Evolutionary conservation across 768 basidiomycete species (phyloP).

Genomic region (Lactarius deliciosus): DNA sequence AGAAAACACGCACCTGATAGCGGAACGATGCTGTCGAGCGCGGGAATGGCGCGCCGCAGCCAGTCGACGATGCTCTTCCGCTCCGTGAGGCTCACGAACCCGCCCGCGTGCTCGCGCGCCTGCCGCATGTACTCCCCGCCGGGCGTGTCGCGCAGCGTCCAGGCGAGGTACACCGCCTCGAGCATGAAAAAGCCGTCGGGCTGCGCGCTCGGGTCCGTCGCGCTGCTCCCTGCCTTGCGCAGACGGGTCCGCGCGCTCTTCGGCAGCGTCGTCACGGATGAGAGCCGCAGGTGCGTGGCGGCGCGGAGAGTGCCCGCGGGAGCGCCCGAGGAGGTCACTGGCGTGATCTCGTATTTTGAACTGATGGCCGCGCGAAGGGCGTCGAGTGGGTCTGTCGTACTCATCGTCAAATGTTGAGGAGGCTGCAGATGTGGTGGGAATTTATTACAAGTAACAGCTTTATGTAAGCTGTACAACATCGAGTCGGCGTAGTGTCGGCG

Average conservation of each 20-base stretch:
- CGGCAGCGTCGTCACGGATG: slow-evolving; percentile 51
- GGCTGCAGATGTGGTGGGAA: background rate
- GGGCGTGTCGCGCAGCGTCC: slow-evolving; percentile 68
- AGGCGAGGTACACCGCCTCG: slow-evolving; percentile 84
- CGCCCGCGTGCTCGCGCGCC: slow-evolving; percentile 66
- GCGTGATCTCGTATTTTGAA: slow-evolving; percentile 16
- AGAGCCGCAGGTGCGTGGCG: slow-evolving; percentile 68
- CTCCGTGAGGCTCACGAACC: slow-evolving; percentile 86
- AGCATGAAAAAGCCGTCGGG: slow-evolving; percentile 71
- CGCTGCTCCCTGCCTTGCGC: slow-evolving; percentile 55
- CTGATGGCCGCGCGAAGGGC: slow-evolving; percentile 26
- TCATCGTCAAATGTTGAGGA: slow-evolving; percentile 3
- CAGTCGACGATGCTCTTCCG: slow-evolving; percentile 84
- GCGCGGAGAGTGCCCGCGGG: slow-evolving; percentile 48
- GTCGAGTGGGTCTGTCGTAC: slow-evolving; percentile 25
- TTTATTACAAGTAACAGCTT: background rate
- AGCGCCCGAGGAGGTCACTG: slow-evolving; percentile 30
- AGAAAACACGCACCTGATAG: slow-evolving; percentile 41
- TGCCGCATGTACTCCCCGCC: slow-evolving; percentile 89
- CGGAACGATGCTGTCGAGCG: slow-evolving; percentile 53
- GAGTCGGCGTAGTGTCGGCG: too few relatives aligned
- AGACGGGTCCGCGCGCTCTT: slow-evolving; percentile 80
- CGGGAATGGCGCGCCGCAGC: slow-evolving; percentile 58
- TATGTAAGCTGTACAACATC: background rate
- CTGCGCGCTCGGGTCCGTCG: slow-evolving; percentile 39